Base-by-base conservation (phyloP, 352 stramenopile genomes). In the Phytopythium mirpurense region DNA sequence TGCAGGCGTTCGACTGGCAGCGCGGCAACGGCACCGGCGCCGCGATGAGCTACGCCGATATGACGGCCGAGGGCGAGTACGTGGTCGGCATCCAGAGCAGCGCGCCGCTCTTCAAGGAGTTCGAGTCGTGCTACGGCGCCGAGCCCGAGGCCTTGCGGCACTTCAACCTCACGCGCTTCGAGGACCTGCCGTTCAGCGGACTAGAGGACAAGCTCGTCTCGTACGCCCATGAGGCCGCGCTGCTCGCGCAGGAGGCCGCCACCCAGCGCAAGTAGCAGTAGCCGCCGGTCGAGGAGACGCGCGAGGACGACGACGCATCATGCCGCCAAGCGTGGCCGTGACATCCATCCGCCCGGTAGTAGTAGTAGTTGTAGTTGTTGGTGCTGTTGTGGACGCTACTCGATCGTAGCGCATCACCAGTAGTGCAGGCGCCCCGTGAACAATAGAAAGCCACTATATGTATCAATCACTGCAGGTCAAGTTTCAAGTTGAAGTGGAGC, bases 41-140 rank as follows among this genome's bases (percentile, higher is more conserved):
- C 5, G 19, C 63, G 54, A 76, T 78, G 56, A 70, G 60, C 51
- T 83, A 81, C 53, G 50, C 67, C 5, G 61, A 71, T 19, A 70
- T 83, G 34, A 77, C 71, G 43, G 41, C 41, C 12, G 41, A 47
- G 41, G 23, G 66, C 19, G 64, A 72, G 47, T 83, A 83, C 41
- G 58, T 56, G 27, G 63, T 83, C 50, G 67, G 67, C 24, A 75
- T 78, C 50, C 68, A 78, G 54, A 34, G 55, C 10, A 78, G 67
- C 23, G 64, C 64, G 10, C 48, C 59, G 38, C 62, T 80, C 19
- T 79, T 80, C 42, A 69, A 70, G 35, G 70, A 80, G 43, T 79
- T 83, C 44, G 63, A 74, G 51, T 67, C 67, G 36, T 83, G 72
- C 57, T 80, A 80, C 51, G 70, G 70, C 34, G 73, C 70, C 41